Conservation (phyloP, 495 filamentous ascomycete genomes). For the Penicillium antarcticum region DNA sequence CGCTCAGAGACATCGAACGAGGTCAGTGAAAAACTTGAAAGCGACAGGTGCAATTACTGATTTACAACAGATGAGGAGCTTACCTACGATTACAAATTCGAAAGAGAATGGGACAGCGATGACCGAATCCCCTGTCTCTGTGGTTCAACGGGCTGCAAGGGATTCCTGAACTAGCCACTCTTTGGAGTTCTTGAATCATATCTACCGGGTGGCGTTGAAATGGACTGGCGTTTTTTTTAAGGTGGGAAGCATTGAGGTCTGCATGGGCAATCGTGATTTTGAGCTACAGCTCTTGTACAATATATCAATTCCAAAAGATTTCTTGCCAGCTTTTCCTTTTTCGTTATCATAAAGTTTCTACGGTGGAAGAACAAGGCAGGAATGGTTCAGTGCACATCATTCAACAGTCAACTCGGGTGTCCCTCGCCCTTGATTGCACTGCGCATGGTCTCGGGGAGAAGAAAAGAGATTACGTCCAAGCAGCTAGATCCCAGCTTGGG, state of each 20-base stretch:
- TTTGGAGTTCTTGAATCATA: slow-evolving; percentile 1
- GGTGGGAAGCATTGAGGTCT: slow-evolving; percentile 11
- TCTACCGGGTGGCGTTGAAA: slow-evolving; percentile 16
- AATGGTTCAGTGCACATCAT: neutral
- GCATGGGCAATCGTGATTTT: slow-evolving; percentile 20
- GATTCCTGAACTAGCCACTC: slow-evolving; percentile 82
- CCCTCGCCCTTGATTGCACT: neutral
- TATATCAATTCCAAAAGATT: slow-evolving; percentile 20
- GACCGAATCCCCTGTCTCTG: slow-evolving; percentile 97
- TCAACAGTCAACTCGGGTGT: neutral
- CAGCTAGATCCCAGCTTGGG: neutral
- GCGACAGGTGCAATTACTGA: slow-evolving; percentile 35
- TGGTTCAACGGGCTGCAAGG: slow-evolving; percentile 93
- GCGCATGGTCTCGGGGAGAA: neutral
- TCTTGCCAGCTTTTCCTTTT: neutral
- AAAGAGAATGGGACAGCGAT: slow-evolving; percentile 89
- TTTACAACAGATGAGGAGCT: slow-evolving; percentile 82
- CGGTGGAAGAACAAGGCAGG: neutral
- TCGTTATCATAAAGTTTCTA: neutral
- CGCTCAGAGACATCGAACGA: slow-evolving; percentile 86
- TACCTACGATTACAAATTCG: slow-evolving; percentile 99
- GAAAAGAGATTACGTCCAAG: neutral
- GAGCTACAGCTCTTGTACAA: slow-evolving; percentile 27
- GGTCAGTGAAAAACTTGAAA: slow-evolving; percentile 58
- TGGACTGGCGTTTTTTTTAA: slow-evolving; percentile 14